phyloP scores from a whole-genome alignment of 768 basidiomycete genomes.

The Pleurotus tuber-regium region DNA sequence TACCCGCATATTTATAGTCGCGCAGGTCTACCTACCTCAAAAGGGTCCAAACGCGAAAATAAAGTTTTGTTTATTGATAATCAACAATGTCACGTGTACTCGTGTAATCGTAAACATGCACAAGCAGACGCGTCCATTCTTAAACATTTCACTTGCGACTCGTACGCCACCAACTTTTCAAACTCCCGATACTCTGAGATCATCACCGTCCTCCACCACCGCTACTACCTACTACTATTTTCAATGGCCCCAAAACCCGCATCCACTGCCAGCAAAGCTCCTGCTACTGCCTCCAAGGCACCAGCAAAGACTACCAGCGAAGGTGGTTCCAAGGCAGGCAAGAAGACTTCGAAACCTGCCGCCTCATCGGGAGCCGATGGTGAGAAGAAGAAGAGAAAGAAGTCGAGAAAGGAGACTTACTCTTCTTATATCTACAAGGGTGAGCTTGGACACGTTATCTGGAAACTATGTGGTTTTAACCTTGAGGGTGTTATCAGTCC shows the following conservation, averaged over 20 bases:
- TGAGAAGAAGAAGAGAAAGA: slow-evolving; percentile 89
- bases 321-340: slow-evolving; percentile 62
- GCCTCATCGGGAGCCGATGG: slow-evolving; percentile 53
- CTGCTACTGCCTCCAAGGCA: slow-evolving; percentile 66
- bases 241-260: slow-evolving; percentile 80
- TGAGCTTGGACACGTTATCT: slow-evolving; percentile 26
- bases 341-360: slow-evolving; percentile 56
- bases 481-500: too few relatives aligned
- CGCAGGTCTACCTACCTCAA: too few relatives aligned
- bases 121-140: slow-evolving; percentile 46
- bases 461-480: too few relatives aligned
- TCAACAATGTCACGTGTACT: slow-evolving; percentile 38
- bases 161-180: slow-evolving; percentile 37
- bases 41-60: neutral
- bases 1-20: slow-evolving; percentile 25
- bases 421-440: slow-evolving; percentile 96
- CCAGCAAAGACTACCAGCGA: slow-evolving; percentile 62
- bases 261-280: slow-evolving; percentile 79
- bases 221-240: slow-evolving; percentile 14
- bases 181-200: slow-evolving; percentile 11
- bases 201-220: slow-evolving; percentile 10
- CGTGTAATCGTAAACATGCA: slow-evolving; percentile 37
- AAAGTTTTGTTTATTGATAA: slow-evolving; percentile 5
- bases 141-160: slow-evolving; percentile 31
- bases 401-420: slow-evolving; percentile 89